These are phyloP conservation scores for Corymbia calophylla DNA, from an alignment of 441 rosid genomes.

Conservation along the genomic window DNA sequence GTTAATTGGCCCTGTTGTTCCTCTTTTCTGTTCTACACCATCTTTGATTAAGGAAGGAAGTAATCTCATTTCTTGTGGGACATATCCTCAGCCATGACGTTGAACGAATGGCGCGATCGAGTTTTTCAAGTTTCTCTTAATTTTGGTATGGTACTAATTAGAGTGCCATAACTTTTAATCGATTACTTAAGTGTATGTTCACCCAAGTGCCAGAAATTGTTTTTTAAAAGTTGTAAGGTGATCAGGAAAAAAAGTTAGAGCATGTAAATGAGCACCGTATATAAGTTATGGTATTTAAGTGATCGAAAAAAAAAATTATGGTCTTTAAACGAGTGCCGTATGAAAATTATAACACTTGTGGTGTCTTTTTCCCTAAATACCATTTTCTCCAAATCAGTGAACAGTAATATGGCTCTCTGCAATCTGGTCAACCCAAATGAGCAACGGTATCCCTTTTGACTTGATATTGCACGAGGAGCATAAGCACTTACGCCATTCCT, in stretches of 20 bases:
- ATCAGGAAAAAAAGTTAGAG: no score
- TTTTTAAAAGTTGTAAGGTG: no score
- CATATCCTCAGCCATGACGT: background rate
- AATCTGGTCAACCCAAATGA: background rate
- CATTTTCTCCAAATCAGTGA: background rate
- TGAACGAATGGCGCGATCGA: background rate
- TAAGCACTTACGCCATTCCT: background rate
- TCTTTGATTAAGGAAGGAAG: background rate
- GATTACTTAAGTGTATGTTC: no score
- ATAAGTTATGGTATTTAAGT: fast-evolving
- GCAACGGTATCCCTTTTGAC: background rate
- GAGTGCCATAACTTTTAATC: background rate
- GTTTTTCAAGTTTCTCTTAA: background rate
- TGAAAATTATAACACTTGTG: no score
- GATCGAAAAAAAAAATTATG: no score
- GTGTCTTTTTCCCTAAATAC: background rate
- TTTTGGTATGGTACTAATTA: background rate
- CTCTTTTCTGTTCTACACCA: background rate
- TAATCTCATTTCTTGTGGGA: background rate
- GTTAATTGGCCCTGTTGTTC: background rate
- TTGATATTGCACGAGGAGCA: background rate
- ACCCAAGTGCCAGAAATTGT: fast-evolving
- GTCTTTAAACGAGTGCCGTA: no score
- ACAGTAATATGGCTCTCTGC: background rate
- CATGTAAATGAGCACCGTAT: no score